Base-by-base conservation (phyloP, 2,329 filamentous ascomycete genomes). In the Lachnellula suecica region DNA sequence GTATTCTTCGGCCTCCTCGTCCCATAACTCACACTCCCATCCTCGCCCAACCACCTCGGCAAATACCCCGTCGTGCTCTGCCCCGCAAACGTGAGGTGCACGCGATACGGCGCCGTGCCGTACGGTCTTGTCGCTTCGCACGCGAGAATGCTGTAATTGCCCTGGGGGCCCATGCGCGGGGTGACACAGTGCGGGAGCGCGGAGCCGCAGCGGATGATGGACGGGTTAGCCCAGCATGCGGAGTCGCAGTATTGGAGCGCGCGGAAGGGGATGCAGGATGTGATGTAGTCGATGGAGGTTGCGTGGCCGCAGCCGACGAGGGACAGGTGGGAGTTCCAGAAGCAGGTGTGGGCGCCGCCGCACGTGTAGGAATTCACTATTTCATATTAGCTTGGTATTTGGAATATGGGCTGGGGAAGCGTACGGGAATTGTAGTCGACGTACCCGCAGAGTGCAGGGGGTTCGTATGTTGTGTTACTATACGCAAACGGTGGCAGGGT, bases 361-460 rank as follows among this genome's bases (percentile, higher is more conserved):
- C 56, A 59, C 10, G 51, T 54, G 22, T 59, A 59, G 6, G 49
- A 53, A 22, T 54, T 57, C 10, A 15, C 51, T 59, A 40, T 24
- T 22, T 24, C 34, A 15, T 11, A 31, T 53, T 48, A 45, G 46
- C 11, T 19, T n/a, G 20, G 17, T n/a, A 25, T 23, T 24, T 24
- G 22, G 17, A 35, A 27, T 22, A 25, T 27, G 7, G 17, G 13
- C 13, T 13, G 13, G 27, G 31, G 22, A 25, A 27, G 40, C 51
- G 19, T 22, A 46, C 48, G 11, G 27, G 45, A 42, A 43, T 52
- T 51, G 13, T 43, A 31, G 17, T 54, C 41, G 37, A 54, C 22
- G 23, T 49, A 54, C 27, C 45, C 54, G 29, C 48, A 54, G 15
- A 54, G 44, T 23, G 19, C 27, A 4, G 44, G 44, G 9, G 44